Base-by-base conservation (phyloP, 2,329 filamentous ascomycete species). In the Niveomyces coronatus region DNA sequence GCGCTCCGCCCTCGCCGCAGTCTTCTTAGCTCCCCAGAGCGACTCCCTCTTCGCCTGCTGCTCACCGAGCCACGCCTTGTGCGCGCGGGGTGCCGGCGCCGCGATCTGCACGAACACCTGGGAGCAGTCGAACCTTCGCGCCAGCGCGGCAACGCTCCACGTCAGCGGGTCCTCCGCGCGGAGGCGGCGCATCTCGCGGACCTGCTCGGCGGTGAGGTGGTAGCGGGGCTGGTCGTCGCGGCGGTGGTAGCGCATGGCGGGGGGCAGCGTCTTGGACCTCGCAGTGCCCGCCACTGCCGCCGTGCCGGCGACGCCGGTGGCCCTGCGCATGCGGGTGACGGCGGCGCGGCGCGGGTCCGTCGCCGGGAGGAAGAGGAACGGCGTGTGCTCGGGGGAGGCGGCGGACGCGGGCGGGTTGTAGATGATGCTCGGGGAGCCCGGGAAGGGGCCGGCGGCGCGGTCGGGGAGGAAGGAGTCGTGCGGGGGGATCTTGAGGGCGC, bases 351-450 rank as follows among this genome's bases (percentile, higher is more conserved):
- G 68, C 13, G 71, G 70, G 51, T 77, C 74, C 46, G 52, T 57
- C 35, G 63, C 66, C 38, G 76, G 76, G 20, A 81, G 68, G 59
- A 81, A 81, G 53, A 76, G 71, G 60, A 77, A 70, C 40, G 76
- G 76, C n/a, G 76, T 81, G 60, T 80, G 71, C 50, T 66, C 67
- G 41, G 77, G 74, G n/a, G 72, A 70, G 3, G 70, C 61, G 40
- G 65, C 62, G 9, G 71, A 64, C 13, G 70, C 59, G 18, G 72
- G 71, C 28, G 71, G 72, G 60, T 74, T 75, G 62, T 71, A 75
- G 53, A 76, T 65, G 52, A 76, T 68, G 47, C 58, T 52, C 45
- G 58, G 51, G 46, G 49, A 48, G 46, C 51, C 49, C 29, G 56
- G 46, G 41, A 56, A 54, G 24, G 54, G 43, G 28, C n/a, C n/a